Evolutionary conservation across 208 protist genomes (phyloP).

Genomic region (Angomonas ambiguus): DNA sequence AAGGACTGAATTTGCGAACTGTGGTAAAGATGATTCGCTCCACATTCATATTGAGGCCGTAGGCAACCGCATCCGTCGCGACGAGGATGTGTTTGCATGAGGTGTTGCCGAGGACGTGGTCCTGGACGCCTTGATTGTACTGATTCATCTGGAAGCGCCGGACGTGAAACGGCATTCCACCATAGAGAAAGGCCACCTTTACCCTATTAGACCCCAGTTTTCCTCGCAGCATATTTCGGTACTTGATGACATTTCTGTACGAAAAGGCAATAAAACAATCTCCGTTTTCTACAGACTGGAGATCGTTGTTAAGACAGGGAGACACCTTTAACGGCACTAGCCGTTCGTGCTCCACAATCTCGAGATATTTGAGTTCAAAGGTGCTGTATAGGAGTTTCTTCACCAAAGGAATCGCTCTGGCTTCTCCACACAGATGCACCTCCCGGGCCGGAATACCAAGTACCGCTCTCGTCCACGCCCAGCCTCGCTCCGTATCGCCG

Average conservation of each 20-base stretch:
- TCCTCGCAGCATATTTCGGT: slow-evolving; percentile 35
- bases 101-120: not conserved
- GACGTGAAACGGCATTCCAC: slow-evolving; percentile 88
- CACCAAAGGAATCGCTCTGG: slow-evolving; percentile 61
- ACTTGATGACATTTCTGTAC: slow-evolving; percentile 53
- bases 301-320: slow-evolving; percentile 30
- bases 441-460: slow-evolving; percentile 87
- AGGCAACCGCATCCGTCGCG: slow-evolving; percentile 93
- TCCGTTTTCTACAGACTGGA: slow-evolving; percentile 51
- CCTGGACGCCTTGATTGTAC: slow-evolving; percentile 80
- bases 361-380: slow-evolving; percentile 51
- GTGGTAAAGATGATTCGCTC: slow-evolving; percentile 82
- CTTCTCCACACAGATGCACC: slow-evolving; percentile 91
- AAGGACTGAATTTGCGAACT: slow-evolving; percentile 63
- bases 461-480: slow-evolving; percentile 94
- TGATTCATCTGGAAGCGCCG: slow-evolving; percentile 67
- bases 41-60: slow-evolving; percentile 95
- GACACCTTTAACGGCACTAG: slow-evolving; percentile 63
- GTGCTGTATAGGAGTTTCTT: slow-evolving; percentile 62
- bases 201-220: slow-evolving; percentile 7
- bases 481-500: slow-evolving; percentile 84
- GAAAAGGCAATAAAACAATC: slow-evolving; percentile 90
- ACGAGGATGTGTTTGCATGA: slow-evolving; percentile 74
- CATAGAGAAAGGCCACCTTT: slow-evolving; percentile 86
- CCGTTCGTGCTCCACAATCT: slow-evolving; percentile 68